These are phyloP conservation scores for Fomitopsis pinicola DNA, from an alignment of 1,284 basidiomycete species.

Conservation along the genomic window DNA sequence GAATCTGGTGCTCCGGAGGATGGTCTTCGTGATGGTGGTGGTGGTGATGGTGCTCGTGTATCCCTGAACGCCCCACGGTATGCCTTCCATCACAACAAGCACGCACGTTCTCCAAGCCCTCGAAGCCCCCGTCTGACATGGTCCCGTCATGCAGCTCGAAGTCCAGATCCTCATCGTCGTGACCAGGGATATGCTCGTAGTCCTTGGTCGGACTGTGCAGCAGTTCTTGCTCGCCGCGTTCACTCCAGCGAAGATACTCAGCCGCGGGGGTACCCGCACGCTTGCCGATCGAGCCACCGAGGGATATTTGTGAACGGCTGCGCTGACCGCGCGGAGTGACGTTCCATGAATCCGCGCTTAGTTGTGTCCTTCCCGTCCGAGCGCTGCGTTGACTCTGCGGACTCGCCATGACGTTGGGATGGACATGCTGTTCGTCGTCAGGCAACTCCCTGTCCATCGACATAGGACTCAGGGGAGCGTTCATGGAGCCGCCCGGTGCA, in stretches of 20 bases:
- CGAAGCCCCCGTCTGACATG: constrained; percentile 79
- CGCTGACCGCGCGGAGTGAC: constrained; percentile 71
- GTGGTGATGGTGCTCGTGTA: constrained; percentile 52
- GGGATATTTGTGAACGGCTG: constrained; percentile 72
- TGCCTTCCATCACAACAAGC: constrained; percentile 95
- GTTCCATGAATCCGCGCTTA: constrained; percentile 59
- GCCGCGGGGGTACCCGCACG: constrained; percentile 85
- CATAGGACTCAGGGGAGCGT: constrained; percentile 50
- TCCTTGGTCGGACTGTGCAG: constrained; percentile 66
- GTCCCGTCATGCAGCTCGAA: constrained; percentile 75
- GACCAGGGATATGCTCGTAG: constrained; percentile 55
- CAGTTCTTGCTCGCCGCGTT: constrained; percentile 49
- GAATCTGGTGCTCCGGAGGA: constrained; percentile 40
- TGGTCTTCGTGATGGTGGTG: constrained; percentile 50
- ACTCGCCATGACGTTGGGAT: constrained; percentile 42
- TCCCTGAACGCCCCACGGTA: constrained; percentile 61
- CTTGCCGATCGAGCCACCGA: constrained; percentile 72
- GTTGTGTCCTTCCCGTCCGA: constrained; percentile 44
- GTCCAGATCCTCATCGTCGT: constrained; percentile 69
- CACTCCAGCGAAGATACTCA: constrained; percentile 73
- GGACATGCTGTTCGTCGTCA: constrained; percentile 48
- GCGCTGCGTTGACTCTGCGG: constrained; percentile 69
- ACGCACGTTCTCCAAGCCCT: constrained; percentile 91
- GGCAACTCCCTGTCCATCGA: constrained; percentile 43
- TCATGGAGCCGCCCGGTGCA: constrained; percentile 39